These are phyloP conservation scores for Venturia oleaginea DNA, from an alignment of 2,329 filamentous ascomycete species.

Conservation along the genomic window DNA sequence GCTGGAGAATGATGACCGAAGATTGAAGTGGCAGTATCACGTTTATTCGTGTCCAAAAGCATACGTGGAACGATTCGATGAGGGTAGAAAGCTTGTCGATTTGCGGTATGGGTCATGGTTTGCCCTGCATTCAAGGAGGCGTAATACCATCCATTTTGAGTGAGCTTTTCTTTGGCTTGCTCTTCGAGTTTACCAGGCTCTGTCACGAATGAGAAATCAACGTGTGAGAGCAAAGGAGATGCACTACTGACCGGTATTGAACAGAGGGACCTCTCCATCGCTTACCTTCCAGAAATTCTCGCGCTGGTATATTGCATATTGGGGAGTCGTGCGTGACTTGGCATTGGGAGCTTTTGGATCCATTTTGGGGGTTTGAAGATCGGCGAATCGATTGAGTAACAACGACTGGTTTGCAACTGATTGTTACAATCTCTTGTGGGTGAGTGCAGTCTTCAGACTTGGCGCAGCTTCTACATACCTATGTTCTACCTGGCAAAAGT, in stretches of 20 bases:
- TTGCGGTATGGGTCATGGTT: constrained; percentile 45
- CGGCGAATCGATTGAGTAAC: too few species aligned
- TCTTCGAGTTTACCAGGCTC: constrained; percentile 52
- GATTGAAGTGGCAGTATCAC: constrained; percentile 48
- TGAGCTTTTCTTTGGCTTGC: constrained; percentile 46
- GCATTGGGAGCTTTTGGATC: constrained; percentile 46
- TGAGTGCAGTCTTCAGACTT: neutral
- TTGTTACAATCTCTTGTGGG: too few species aligned
- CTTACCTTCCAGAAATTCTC: constrained; percentile 48
- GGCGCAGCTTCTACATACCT: neutral
- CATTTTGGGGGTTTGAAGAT: neutral
- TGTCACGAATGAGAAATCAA: constrained; percentile 17
- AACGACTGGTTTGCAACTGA: too few species aligned
- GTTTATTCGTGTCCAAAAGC: constrained; percentile 51
- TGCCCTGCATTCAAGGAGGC: constrained; percentile 49
- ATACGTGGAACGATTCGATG: constrained; percentile 54
- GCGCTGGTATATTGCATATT: constrained; percentile 47
- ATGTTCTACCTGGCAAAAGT: neutral
- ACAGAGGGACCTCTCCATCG: constrained; percentile 39
- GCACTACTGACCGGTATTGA: constrained; percentile 42
- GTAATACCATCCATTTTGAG: constrained; percentile 50
- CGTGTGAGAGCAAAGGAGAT: neutral
- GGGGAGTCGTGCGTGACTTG: constrained; percentile 40
- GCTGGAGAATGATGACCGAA: constrained; percentile 52
- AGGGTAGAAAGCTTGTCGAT: constrained; percentile 55